Evolutionary conservation across 768 basidiomycete genomes (phyloP), one percentile per base, ranked within the genome.

Genomic region (Leccinum longicurvipes): DNA sequence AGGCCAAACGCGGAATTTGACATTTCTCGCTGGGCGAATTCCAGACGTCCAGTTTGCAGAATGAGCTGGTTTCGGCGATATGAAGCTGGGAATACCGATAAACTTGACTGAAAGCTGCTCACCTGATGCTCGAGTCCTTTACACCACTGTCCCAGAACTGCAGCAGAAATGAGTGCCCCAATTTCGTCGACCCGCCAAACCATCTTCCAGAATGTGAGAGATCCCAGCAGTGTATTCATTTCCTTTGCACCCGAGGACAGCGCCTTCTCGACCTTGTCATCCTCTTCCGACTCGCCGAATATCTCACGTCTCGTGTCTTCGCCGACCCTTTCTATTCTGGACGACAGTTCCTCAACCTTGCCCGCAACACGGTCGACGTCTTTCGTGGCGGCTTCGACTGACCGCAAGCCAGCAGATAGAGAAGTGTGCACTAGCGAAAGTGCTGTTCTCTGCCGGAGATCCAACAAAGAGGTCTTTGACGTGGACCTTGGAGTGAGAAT

Each of bases 21-120:
- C 21, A 83, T 65, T 3, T 73, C 62, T 14, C 72, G 60, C 67
- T 86, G 86, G 12, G 79, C 63, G 9, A 63, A 68, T 11, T 78
- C 69, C 11, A 91, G 74, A 24, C 78, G 75, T 14, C 89, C 89
- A 1, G 85, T 79, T 53, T 88, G 82, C 48, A 84, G 77, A 36
- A 85, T 76, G 34, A 91, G 76, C 88, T 90, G 9, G 39, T 32
- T 44, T 32, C 21, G 46, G 44, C 7, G 2, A 27, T 15, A 47
- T 55, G 21, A 54, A n/a, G 19, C 15, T 32, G 48, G 51, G 32
- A 48, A 31, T 44, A 3, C 12, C 3, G 11, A 39, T 51, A 2
- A 53, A 19, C 8, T 28, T 14, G 34, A 42, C 11, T 39, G 29
- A 36, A 50, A 25, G 17, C n/a, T 14, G 50, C 48, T 31, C 55